Conservation (phyloP, 805 yeast genomes). For the Tetrapisispora taiwanensis region DNA sequence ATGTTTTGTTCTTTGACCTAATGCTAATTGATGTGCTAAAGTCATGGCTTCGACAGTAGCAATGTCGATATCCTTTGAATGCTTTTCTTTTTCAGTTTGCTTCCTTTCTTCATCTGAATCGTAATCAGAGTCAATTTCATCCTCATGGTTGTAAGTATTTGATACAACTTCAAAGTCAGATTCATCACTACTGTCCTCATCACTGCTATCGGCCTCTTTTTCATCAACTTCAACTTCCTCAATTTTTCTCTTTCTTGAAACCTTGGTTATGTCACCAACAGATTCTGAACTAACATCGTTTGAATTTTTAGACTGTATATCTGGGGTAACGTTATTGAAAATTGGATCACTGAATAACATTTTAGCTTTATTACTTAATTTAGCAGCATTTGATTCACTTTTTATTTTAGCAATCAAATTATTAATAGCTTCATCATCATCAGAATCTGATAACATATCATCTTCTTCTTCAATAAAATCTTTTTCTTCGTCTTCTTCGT, state of each 20-base stretch:
- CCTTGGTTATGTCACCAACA: constrained; percentile 13
- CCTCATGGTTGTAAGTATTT: constrained; percentile 27
- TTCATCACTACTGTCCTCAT: constrained; percentile 12
- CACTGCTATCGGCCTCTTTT: constrained; percentile 11
- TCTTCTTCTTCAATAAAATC: constrained; percentile 37
- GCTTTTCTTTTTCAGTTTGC: constrained; percentile 35
- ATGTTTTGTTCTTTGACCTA: constrained; percentile 75
- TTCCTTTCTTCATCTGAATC: constrained; percentile 46
- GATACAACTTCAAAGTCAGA: constrained; percentile 40
- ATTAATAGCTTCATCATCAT: constrained; percentile 63
- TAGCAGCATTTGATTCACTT: constrained; percentile 34
- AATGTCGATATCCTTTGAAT: constrained; percentile 60
- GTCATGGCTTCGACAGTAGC: constrained; percentile 98
- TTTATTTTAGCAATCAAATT: constrained; percentile 47
- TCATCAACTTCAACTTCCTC: constrained; percentile 11
- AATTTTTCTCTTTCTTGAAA: constrained; percentile 12
- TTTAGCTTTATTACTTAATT: constrained; percentile 34
- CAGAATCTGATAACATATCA: constrained; percentile 43
- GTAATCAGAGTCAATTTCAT: constrained; percentile 33
- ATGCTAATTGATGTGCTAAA: constrained; percentile 87
- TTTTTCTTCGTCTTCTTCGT: constrained; percentile 31
- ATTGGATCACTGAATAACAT: constrained; percentile 44
- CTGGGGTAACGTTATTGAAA: constrained; percentile 39
- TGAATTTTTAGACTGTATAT: constrained; percentile 16
- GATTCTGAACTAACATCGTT: constrained; percentile 12